A percentile compares a stretch with the other conserved stretches of the same genome.
phyloP scores from a whole-genome alignment of 2,329 filamentous ascomycete species.

The Beauveria medogensis region DNA sequence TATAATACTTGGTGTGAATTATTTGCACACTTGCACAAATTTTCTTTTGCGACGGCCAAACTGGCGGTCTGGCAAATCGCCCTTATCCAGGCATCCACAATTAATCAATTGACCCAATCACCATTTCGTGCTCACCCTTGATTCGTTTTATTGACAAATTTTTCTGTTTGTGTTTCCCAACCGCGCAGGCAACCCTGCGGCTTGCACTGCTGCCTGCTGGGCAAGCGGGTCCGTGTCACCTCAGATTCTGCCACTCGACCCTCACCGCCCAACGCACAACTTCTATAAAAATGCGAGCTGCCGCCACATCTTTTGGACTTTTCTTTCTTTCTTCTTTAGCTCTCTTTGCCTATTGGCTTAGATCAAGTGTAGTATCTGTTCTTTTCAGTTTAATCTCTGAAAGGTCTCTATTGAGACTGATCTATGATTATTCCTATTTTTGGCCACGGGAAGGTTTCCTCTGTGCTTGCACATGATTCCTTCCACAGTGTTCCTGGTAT shows the following conservation, averaged over 20 bases:
- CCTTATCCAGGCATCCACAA: not conserved
- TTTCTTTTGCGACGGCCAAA: not conserved
- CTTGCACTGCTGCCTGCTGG: not conserved
- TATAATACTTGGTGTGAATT: not conserved
- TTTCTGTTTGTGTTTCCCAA: not conserved
- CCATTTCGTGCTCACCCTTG: not conserved
- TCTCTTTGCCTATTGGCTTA: conserved; percentile 58
- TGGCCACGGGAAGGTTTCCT: conserved; percentile 27
- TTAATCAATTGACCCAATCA: not conserved
- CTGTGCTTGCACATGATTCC: conserved; percentile 34
- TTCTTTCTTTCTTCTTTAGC: conserved; percentile 30
- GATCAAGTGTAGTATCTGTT: conserved; percentile 96
- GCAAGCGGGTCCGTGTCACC: not conserved
- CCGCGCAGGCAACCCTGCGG: not conserved
- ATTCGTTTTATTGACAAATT: not conserved
- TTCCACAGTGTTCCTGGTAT: conserved; percentile 37
- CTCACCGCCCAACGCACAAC: conserved; percentile 15
- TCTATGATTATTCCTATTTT: conserved; percentile 72
- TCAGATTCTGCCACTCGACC: not conserved
- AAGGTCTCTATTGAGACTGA: conserved; percentile 65
- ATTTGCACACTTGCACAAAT: not conserved
- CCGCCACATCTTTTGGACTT: conserved; percentile 15
- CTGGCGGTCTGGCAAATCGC: not conserved
- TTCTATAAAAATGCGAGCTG: conserved; percentile 21
- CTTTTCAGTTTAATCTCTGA: conserved; percentile 97